Evolutionary conservation across 2,329 filamentous ascomycete species (phyloP).

Genomic region (Cytospora piceae): DNA sequence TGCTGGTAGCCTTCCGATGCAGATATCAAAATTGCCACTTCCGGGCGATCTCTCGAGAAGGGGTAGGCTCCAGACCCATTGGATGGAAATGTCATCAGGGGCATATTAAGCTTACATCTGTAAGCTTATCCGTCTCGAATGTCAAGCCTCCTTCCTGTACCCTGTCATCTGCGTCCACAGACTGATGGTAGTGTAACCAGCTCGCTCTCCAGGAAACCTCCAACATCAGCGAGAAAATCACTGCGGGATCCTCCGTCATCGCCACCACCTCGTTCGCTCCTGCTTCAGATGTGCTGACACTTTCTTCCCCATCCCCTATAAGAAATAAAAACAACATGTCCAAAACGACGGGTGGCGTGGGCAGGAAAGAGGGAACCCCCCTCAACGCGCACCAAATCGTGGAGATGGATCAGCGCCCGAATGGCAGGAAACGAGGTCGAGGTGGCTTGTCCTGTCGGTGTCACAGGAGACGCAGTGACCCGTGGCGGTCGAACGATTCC

Average conservation of each 20-base stretch:
- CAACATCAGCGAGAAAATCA: background rate
- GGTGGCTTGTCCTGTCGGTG: slow-evolving; percentile 9
- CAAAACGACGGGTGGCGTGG: slow-evolving; percentile 2
- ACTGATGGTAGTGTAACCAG: background rate
- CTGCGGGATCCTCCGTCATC: background rate
- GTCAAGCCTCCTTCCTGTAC: background rate
- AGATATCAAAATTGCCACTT: background rate
- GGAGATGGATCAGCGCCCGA: background rate
- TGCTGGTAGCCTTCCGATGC: slow-evolving; percentile 3
- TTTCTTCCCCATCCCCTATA: background rate
- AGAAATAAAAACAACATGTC: background rate
- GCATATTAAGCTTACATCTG: background rate
- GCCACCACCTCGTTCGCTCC: background rate
- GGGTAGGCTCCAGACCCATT: background rate
- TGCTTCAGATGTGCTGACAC: background rate
- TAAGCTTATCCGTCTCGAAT: background rate
- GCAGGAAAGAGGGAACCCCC: background rate
- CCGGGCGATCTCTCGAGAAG: background rate
- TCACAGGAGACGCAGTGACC: slow-evolving; percentile 17
- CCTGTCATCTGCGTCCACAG: background rate
- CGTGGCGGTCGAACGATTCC: slow-evolving; percentile 6
- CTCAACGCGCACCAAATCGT: too few relatives aligned
- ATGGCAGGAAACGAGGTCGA: slow-evolving; percentile 15
- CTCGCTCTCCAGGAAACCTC: background rate
- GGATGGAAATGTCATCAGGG: background rate